Conservation (phyloP, 2,329 filamentous ascomycete species). For the Fusarium guadeloupense region DNA sequence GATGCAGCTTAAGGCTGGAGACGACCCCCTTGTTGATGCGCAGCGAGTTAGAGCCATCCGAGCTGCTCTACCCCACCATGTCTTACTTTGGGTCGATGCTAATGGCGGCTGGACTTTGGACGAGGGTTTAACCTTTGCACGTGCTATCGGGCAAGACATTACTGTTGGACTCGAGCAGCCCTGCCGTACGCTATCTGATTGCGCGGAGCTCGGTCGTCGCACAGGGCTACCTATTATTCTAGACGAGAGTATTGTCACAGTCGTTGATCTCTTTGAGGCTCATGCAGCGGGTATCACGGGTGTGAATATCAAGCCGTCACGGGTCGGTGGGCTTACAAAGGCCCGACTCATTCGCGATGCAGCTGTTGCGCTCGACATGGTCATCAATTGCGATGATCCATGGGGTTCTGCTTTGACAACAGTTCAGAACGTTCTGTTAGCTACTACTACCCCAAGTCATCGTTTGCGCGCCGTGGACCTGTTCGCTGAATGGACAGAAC, state of each 20-base stretch:
- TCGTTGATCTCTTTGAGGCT: conserved; percentile 1
- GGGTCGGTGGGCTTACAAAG: conserved; percentile 9
- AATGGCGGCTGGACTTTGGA: too few relatives aligned
- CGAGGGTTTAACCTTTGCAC: too few relatives aligned
- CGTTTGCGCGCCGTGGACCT: conserved; percentile 4
- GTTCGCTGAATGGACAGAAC: conserved; percentile 13
- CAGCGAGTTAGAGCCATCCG: too few relatives aligned
- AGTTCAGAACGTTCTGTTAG: conserved; percentile 6
- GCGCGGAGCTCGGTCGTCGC: too few relatives aligned
- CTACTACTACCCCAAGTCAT: neutral
- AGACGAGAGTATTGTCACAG: conserved; percentile 5
- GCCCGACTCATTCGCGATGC: conserved; percentile 9
- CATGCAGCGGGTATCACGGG: conserved; percentile 2
- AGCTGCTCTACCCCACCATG: too few relatives aligned
- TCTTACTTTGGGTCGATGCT: too few relatives aligned
- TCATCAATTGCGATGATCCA: conserved; percentile 5
- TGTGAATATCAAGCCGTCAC: conserved; percentile 10
- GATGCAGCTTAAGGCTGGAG: too few relatives aligned
- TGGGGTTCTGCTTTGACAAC: conserved; percentile 14
- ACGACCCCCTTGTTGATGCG: too few relatives aligned
- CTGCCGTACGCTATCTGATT: too few relatives aligned
- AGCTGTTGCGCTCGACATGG: conserved; percentile 5
- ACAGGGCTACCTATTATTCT: neutral
- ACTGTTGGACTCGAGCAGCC: too few relatives aligned
- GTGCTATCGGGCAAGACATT: too few relatives aligned